Evolutionary conservation across 2,329 filamentous ascomycete species (phyloP), one percentile per base, ranked within the genome.

Genomic region (Hymenoscyphus salicellus): DNA sequence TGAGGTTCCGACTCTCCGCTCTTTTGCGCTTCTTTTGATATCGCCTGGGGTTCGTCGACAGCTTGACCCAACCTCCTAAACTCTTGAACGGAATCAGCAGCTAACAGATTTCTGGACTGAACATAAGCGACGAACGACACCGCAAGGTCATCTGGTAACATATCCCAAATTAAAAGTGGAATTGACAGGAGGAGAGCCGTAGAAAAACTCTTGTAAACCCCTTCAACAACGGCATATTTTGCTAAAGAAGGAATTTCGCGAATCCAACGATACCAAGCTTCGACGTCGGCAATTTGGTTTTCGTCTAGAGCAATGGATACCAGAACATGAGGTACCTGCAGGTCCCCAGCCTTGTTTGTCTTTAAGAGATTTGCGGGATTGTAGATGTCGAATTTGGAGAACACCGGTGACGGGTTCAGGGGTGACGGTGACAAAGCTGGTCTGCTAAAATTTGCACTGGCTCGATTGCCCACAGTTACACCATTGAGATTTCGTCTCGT

Each of bases 121-220:
- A 86, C 84, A 64, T 86, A 86, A 8, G 82, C 83, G 10, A 87
- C 76, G 63, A 87, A 87, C 0, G 83, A 82, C 56, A 83, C 84
- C 0, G 84, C 84, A 30, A 79, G 80, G 60, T 86, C 79, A 41
- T 86, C 84, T 0, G 84, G 84, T 0, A 87, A 77, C 55, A 87
- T 75, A 68, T 86, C 82, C 85, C 85, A 87, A 2, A 87, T 77
- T 75, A 83, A 83, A 11, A 87, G 81, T 0, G 85, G 85, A 72
- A 87, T 77, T 0, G 85, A 87, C 2, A 87, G 74, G 6, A 87
- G 74, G 5, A 87, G 78, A 52, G 87, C 74, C 0, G 83, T 87
- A 0, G 85, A 87, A 69, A 86, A 83, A 59, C 84, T 87, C 70
- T 85, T 85, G 74, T 86, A 87, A 0, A 86, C 80, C 8, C 84